Evolutionary conservation across 2,329 filamentous ascomycete genomes (phyloP), one percentile per base, ranked within the genome.

Genomic region (Fusarium solani-melongenae): DNA sequence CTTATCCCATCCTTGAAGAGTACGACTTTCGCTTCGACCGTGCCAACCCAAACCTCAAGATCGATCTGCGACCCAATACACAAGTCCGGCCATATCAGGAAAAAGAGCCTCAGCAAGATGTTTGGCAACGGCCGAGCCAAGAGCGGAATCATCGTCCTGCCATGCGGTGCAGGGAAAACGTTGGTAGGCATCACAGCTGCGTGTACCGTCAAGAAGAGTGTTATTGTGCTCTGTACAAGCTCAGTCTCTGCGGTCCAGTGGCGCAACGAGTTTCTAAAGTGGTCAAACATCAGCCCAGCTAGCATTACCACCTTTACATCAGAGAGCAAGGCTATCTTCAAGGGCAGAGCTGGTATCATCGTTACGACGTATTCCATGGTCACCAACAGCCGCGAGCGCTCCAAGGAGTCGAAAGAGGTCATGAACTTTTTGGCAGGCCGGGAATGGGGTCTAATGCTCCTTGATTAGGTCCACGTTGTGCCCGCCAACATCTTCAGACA

Each of bases 301-400:
- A 93, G 96, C 79, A 94, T 98, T 76, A 93, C 94, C 29, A 90
- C 96, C 60, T 98, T 98, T 81, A 97, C 95, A 0, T 94, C 94
- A 1, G 94, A 96, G 74, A 93, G 93, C 82, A 98, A 98, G 83
- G 89, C 90, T 62, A 86, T 84, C 66, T 96, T 98, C 77, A 90
- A 91, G 2, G 89, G 94, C 44, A 94, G 93, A 78, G 95, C 95
- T 2, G 95, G 95, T 78, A 94, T 98, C 71, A 95, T 98, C 74
- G 94, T 98, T 59, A 96, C 94, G 27, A 98, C 95, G 3, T 98
- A 98, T 82, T 95, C 93, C 56, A 98, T 98, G 95, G 94, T 97
- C 27, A 95, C 93, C 14, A 93, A 94, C 77, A 94, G 91, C 29
- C 89, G 93, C 33, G 92, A 93, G 72, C 88, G 94, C 62, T 94